These are phyloP conservation scores for Knufia petricola DNA, from an alignment of 2,329 filamentous ascomycete species.

Conservation along the genomic window DNA sequence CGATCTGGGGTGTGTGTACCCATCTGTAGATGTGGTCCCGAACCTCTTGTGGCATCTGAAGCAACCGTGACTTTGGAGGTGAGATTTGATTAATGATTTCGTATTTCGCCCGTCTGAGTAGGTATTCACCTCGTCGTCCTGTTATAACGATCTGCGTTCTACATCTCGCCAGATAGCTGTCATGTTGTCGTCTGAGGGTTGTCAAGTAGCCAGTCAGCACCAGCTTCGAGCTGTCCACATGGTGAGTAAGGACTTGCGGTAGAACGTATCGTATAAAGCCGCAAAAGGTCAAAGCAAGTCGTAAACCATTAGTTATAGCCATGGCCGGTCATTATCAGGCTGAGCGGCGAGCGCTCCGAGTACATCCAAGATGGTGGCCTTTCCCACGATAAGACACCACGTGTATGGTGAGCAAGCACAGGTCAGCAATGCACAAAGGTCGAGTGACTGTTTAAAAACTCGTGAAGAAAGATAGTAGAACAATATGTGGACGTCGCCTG, in stretches of 20 bases:
- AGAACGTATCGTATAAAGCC: neutral
- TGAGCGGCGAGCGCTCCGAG: neutral
- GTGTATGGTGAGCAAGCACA: too few species aligned
- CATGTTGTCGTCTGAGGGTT: neutral
- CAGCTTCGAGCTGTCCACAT: neutral
- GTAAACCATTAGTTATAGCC: neutral
- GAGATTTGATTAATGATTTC: neutral
- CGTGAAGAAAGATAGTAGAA: too few species aligned
- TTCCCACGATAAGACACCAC: neutral
- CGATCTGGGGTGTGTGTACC: neutral
- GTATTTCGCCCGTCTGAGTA: neutral
- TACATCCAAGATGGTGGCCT: neutral
- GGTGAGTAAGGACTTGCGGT: neutral
- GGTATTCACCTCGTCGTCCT: neutral
- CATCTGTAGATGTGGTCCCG: conserved; percentile 1
- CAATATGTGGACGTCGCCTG: too few species aligned
- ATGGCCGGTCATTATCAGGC: neutral
- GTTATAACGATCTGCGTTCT: neutral
- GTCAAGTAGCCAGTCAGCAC: neutral
- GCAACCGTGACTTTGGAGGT: neutral
- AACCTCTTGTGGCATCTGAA: neutral
- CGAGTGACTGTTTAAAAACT: too few species aligned
- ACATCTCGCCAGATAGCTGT: neutral
- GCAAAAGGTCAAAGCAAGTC: neutral
- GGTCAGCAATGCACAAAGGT: neutral